These are phyloP conservation scores for Candida xiaguanensis DNA, from an alignment of 805 yeast species.

Conservation along the genomic window DNA sequence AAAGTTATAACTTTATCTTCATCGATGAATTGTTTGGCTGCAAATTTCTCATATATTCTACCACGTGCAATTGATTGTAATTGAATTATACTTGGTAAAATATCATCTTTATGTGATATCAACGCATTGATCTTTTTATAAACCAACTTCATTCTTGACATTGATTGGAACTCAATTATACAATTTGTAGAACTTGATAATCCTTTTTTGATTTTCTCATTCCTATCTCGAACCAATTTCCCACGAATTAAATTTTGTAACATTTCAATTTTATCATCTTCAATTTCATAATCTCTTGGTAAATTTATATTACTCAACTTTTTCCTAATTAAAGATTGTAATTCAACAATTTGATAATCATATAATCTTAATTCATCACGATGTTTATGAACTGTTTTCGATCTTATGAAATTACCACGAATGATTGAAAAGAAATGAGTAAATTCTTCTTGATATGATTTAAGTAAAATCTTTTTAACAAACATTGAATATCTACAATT, in stretches of 20 bases:
- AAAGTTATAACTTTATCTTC: conserved; percentile 24
- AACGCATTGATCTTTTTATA: conserved; percentile 18
- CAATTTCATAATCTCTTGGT: conserved; percentile 8
- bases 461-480: conserved; percentile 59
- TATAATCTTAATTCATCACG: conserved; percentile 28
- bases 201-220: conserved; percentile 10
- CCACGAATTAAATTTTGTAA: conserved; percentile 48
- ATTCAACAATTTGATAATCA: conserved; percentile 28
- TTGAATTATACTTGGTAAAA: conserved; percentile 19
- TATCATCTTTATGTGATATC: conserved; percentile 17
- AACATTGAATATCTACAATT: conserved; percentile 59
- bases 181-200: conserved; percentile 13
- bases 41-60: conserved; percentile 16
- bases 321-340: conserved; percentile 39
- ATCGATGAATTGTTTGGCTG: conserved; percentile 17
- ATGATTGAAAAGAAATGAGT: conserved; percentile 46
- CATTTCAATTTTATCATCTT: conserved; percentile 17
- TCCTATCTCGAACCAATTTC: conserved; percentile 20
- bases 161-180: conserved; percentile 38
- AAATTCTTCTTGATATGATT: conserved; percentile 51
- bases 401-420: conserved; percentile 45
- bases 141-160: conserved; percentile 20
- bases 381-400: conserved; percentile 29
- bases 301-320: conserved; percentile 12
- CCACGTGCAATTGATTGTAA: conserved; percentile 32